Base-by-base conservation (phyloP, 1,284 basidiomycete genomes). In the Microbotryomycetes sp. region DNA sequence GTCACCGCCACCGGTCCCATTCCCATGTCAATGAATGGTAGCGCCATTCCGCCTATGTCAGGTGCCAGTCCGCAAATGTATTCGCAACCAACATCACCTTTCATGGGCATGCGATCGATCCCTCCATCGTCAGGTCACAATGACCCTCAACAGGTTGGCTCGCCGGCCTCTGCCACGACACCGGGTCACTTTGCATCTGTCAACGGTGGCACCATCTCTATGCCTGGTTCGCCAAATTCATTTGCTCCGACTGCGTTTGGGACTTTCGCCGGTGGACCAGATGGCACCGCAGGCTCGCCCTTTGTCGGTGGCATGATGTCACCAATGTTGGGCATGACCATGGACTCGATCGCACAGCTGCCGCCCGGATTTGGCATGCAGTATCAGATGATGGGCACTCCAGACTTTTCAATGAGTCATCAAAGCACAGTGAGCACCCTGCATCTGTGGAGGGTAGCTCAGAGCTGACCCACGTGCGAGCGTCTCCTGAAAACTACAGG, bases 401-500 rank as follows among this genome's bases (percentile, higher is more conserved):
- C 50, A 52, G 30, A 16, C 50, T 52, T 30, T 42, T 42, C 36
- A 42, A 42, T 42, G 36, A 52, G 30, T 29, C 50, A 25, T 52
- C 25, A 25, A 14, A 23, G 25, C 25, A 52, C 50, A 23, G 50
- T 52, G 7, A 52, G 50, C 30, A 7, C n/a, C 26, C 14, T 52
- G 7, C 28, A 12, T 30, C 50, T 23, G 23, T 4, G 12, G n/a
- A 6, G 25, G 4, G n/a, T 12, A 52, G 9, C n/a, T 14, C 7
- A n/a, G 30, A 9, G n/a, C 15, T 19, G n/a, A 9, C 25, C 6
- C 6, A 26, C 15, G 26, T 16, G 14, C 50, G 26, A 19, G n/a
- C 29, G 5, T 31, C 16, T 22, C 23, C 2, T 4, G 4, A n/a
- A n/a, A n/a, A n/a, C n/a, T n/a, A n/a, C 54, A 69, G 66, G 89